These are phyloP conservation scores for Escallonia herrerae DNA, from an alignment of 129 eudicot species.

Conservation along the genomic window DNA sequence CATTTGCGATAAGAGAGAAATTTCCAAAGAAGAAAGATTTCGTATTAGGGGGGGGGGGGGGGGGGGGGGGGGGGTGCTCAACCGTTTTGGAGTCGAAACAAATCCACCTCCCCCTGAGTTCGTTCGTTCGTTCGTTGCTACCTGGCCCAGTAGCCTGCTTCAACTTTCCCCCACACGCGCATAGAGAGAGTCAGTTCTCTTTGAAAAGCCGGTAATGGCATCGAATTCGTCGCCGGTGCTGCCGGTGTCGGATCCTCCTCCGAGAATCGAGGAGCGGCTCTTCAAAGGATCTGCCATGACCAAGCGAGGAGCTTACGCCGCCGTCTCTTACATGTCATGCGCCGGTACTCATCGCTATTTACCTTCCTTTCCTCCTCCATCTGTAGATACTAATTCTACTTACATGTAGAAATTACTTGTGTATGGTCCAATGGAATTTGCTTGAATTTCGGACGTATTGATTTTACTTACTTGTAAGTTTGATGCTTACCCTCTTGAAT, in stretches of 20 bases:
- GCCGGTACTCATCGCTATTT: constrained; percentile 46
- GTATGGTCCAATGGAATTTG: background rate
- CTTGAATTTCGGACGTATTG: background rate
- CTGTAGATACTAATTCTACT: background rate
- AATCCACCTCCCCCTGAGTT: too few species aligned
- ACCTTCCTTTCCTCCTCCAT: background rate
- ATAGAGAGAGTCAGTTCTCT: too few species aligned
- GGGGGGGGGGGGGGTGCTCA: too few species aligned
- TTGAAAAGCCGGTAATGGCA: background rate
- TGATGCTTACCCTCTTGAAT: too few species aligned
- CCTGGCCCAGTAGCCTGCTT: too few species aligned
- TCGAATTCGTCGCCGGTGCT: constrained; percentile 21
- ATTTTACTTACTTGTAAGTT: too few species aligned
- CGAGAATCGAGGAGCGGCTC: constrained; percentile 34
- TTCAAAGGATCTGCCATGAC: constrained; percentile 84
- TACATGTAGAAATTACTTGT: background rate
- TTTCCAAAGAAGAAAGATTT: too few species aligned
- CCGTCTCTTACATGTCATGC: constrained; percentile 87
- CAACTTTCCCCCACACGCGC: too few species aligned
- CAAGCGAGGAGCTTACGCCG: constrained; percentile 81
- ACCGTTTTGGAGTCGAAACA: too few species aligned
- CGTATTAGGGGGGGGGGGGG: too few species aligned
- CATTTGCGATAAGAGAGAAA: too few species aligned
- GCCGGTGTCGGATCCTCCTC: constrained; percentile 50
- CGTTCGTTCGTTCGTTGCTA: too few species aligned